A percentile compares a stretch with the other conserved stretches of the same genome.
Evolutionary conservation across 768 basidiomycete species (phyloP).

Genomic region (Clavulina sp.): DNA sequence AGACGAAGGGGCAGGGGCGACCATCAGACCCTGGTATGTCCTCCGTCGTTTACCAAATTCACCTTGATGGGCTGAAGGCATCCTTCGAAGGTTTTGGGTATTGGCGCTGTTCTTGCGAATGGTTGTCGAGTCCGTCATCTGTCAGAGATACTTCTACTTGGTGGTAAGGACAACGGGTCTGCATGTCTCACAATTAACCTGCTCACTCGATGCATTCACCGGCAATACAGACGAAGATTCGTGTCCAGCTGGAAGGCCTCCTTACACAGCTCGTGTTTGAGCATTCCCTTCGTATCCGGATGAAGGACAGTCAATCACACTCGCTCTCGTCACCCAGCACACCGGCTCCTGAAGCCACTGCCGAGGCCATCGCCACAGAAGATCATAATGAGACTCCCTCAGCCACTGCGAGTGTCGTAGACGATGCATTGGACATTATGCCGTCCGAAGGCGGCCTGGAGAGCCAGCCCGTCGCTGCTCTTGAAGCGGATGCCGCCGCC

Average conservation of each 20-base stretch:
- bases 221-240: slow-evolving; percentile 22
- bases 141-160: slow-evolving; percentile 38
- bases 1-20: slow-evolving; percentile 28
- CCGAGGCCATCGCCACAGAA: slow-evolving; percentile 6
- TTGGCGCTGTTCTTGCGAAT: slow-evolving; percentile 20
- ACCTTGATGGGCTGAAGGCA: too few species aligned
- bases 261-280: slow-evolving; percentile 60
- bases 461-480: too few species aligned
- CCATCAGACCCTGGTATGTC: slow-evolving; percentile 41
- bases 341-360: background rate
- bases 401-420: slow-evolving; percentile 12
- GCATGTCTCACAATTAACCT: too few species aligned
- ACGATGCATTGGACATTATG: too few species aligned
- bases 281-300: slow-evolving; percentile 54
- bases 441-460: too few species aligned
- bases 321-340: slow-evolving; percentile 4
- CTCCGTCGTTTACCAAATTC: too few species aligned
- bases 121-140: slow-evolving; percentile 20
- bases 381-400: slow-evolving; percentile 15
- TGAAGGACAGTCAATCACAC: slow-evolving; percentile 24
- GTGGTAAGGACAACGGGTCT: too few species aligned
- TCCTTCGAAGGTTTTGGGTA: slow-evolving; percentile 21
- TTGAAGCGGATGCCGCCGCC: background rate
- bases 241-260: slow-evolving; percentile 35
- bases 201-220: too few species aligned